Evolutionary conservation across 2,329 filamentous ascomycete genomes (phyloP), one percentile per base, ranked within the genome.

Genomic region (Diaporthe longicolla): DNA sequence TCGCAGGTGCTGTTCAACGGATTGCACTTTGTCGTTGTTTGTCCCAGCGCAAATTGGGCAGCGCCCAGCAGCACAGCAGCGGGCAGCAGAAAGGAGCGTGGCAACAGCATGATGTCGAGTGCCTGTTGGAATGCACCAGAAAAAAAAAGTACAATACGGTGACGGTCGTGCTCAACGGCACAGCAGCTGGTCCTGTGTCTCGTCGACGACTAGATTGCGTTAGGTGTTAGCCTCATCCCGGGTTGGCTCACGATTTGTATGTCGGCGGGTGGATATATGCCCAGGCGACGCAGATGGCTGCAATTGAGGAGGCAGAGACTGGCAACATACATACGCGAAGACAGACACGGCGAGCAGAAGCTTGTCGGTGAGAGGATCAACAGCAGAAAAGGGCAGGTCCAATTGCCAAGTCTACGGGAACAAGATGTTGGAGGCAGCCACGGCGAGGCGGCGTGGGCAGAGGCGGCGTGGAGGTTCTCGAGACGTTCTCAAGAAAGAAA

Each of bases 21-120:
- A 80, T 97, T 92, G 86, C 95, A 98, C 55, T 87, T 82, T 10
- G 94, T 95, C 72, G 84, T 91, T 43, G 95, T 95, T 82, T 98
- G 96, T 65, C 93, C 95, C 50, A 87, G 77, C 63, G 87, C 85
- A 57, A 89, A 79, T 13, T 86, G 71, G 73, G 89, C 78, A 72
- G 83, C 81, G 70, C 84, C 84, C 76, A 87, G 78, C 80, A 86
- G 84, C 81, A 81, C 82, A 59, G 82, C 57, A 74, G 83, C 83
- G 65, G 84, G 78, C 59, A 76, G 37, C 66, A 78, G 73, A 58
- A 80, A 75, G 58, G 78, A 79, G 66, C 74, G 78, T 69, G 79
- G 76, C 52, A 78, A 70, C 77, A 79, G 76, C 77, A 79, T 81
- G 55, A 71, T 74, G 45, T 71, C n/a, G 48, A 32, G 10, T 43